These are phyloP conservation scores for Aphanomyces astaci DNA, from an alignment of 352 stramenopile species.

Conservation along the genomic window DNA sequence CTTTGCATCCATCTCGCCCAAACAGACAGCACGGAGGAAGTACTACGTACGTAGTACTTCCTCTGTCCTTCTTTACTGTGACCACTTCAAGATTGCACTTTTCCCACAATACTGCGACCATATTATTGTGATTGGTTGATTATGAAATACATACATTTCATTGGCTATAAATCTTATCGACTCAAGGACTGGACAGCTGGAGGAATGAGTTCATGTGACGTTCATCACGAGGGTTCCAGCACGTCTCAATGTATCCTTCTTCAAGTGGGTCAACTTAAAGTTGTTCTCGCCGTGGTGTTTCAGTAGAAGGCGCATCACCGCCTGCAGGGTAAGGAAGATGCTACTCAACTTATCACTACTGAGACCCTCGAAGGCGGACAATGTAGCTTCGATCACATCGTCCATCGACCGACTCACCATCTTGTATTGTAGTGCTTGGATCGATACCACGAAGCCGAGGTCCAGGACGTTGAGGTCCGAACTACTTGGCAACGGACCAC, in stretches of 20 bases:
- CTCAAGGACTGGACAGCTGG: too few relatives aligned
- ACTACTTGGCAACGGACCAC: not conserved
- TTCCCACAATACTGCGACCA: too few relatives aligned
- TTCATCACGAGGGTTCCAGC: not conserved
- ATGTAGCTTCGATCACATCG: conserved; percentile 5
- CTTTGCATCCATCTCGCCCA: too few relatives aligned
- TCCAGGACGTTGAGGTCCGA: conserved; percentile 23
- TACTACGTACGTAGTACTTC: too few relatives aligned
- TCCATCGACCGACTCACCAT: not conserved
- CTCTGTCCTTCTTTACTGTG: too few relatives aligned
- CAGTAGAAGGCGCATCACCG: conserved; percentile 8
- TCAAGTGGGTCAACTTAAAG: not conserved
- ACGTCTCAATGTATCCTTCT: not conserved
- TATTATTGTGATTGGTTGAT: too few relatives aligned
- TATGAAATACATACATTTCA: too few relatives aligned
- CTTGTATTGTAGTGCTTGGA: conserved; percentile 19
- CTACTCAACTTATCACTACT: not conserved
- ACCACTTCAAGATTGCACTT: too few relatives aligned
- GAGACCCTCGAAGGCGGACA: not conserved
- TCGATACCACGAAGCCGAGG: conserved; percentile 18
- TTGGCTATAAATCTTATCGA: too few relatives aligned
- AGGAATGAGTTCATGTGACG: too few relatives aligned
- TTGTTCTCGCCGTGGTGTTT: not conserved
- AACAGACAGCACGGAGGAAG: too few relatives aligned
- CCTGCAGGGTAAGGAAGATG: conserved; percentile 21